Conservation (phyloP, 2,329 filamentous ascomycete genomes). For the Sarocladium oryzae region DNA sequence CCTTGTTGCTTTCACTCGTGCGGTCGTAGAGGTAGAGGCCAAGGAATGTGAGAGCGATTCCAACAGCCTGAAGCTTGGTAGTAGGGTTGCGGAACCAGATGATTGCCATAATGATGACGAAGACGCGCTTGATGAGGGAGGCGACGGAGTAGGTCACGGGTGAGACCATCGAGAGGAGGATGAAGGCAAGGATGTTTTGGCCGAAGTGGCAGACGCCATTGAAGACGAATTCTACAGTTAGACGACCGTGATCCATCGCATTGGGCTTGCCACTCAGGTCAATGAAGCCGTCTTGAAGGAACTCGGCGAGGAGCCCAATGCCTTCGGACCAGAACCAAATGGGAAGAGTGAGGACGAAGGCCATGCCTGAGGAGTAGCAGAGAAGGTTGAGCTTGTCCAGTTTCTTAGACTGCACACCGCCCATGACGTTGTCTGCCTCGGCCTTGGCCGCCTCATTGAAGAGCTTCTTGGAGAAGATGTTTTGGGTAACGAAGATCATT, state of each 20-base stretch:
- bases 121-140: slow-evolving; percentile 92
- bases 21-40: slow-evolving; percentile 95
- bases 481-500: slow-evolving; percentile 93
- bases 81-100: slow-evolving; percentile 93
- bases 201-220: slow-evolving; percentile 96
- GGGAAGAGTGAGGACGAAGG: slow-evolving; percentile 79
- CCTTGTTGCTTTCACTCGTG: slow-evolving; percentile 80
- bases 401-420: slow-evolving; percentile 59
- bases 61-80: slow-evolving; percentile 72
- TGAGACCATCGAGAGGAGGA: slow-evolving; percentile 85
- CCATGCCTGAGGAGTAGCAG: slow-evolving; percentile 93
- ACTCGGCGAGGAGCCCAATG: slow-evolving; percentile 66
- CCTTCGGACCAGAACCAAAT: slow-evolving; percentile 95
- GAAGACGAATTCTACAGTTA: slow-evolving; percentile 84
- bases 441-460: slow-evolving; percentile 91
- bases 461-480: slow-evolving; percentile 95
- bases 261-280: slow-evolving; percentile 52
- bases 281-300: slow-evolving; percentile 74
- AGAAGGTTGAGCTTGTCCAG: slow-evolving; percentile 94
- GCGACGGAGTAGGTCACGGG: slow-evolving; percentile 97
- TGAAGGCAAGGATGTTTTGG: slow-evolving; percentile 92
- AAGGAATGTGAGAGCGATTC: slow-evolving; percentile 82
- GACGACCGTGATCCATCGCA: slow-evolving; percentile 67
- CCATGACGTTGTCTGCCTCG: slow-evolving; percentile 60
- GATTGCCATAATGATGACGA: slow-evolving; percentile 91